Conservation (phyloP, 2,329 filamentous ascomycete genomes). For the Fonsecaea pugnacius region DNA sequence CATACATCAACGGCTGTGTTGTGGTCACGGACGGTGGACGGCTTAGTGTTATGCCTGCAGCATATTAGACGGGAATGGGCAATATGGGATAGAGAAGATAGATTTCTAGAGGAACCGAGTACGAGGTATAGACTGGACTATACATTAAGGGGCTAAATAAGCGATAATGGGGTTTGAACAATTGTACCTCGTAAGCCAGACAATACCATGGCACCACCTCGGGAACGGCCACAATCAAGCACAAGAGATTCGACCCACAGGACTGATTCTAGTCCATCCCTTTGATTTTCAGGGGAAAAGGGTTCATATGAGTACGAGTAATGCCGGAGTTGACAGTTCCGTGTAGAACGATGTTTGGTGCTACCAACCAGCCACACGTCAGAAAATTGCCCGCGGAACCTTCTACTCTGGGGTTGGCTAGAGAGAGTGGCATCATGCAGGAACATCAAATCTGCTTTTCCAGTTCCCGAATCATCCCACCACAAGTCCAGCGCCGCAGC, state of each 20-base stretch:
- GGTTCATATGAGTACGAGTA: neutral
- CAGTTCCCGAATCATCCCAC: constrained; percentile 3
- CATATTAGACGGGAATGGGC: constrained; percentile 49
- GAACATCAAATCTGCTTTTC: constrained; percentile 2
- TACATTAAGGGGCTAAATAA: neutral
- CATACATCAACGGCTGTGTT: constrained; percentile 68
- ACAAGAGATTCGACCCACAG: neutral
- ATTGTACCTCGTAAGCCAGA: too few species aligned
- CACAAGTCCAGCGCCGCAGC: neutral
- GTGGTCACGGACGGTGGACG: constrained; percentile 68
- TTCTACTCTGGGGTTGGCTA: neutral
- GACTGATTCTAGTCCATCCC: neutral
- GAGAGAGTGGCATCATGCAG: constrained; percentile 2
- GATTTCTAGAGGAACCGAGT: constrained; percentile 8
- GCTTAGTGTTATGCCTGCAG: constrained; percentile 60
- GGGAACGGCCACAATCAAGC: neutral
- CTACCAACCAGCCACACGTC: neutral
- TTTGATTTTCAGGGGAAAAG: neutral
- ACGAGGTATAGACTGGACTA: neutral
- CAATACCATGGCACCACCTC: neutral
- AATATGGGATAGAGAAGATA: neutral
- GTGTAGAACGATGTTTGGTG: constrained; percentile 14
- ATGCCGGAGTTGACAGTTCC: constrained; percentile 15
- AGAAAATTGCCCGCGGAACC: neutral
- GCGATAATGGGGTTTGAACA: neutral